Conservation (phyloP, 2,329 filamentous ascomycete species). For the Grosmannia penicillata region DNA sequence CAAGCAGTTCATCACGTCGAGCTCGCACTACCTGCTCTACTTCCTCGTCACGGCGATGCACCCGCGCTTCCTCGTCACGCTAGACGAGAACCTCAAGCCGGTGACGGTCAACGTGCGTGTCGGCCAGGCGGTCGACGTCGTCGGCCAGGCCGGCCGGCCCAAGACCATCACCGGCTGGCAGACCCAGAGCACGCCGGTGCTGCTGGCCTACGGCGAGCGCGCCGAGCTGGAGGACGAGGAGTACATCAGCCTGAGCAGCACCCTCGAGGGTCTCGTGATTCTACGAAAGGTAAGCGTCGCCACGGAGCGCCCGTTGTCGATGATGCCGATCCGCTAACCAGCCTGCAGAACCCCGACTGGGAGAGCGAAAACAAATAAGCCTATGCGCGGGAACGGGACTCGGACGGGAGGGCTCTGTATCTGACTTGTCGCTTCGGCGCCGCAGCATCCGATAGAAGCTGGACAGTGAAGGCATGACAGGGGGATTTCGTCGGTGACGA, state of each 20-base stretch:
- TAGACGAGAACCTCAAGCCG: conserved; percentile 88
- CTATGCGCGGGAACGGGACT: not conserved
- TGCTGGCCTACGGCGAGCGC: conserved; percentile 86
- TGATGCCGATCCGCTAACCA: not conserved
- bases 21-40: conserved; percentile 85
- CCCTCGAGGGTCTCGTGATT: conserved; percentile 87
- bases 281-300: conserved; percentile 64
- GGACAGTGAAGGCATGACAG: too few relatives aligned
- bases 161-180: conserved; percentile 99
- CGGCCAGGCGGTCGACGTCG: conserved; percentile 94
- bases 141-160: conserved; percentile 88
- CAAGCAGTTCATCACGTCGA: conserved; percentile 60
- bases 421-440: too few relatives aligned
- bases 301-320: not conserved
- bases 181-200: conserved; percentile 95
- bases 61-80: conserved; percentile 86
- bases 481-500: too few relatives aligned
- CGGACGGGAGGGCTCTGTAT: not conserved
- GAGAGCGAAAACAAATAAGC: conserved; percentile 30
- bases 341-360: conserved; percentile 38
- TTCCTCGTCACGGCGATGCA: conserved; percentile 95
- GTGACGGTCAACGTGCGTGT: conserved; percentile 92
- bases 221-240: conserved; percentile 96
- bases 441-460: too few relatives aligned
- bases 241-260: conserved; percentile 84